phyloP scores from a whole-genome alignment of 345 rosid species.

The Brassica incana region DNA sequence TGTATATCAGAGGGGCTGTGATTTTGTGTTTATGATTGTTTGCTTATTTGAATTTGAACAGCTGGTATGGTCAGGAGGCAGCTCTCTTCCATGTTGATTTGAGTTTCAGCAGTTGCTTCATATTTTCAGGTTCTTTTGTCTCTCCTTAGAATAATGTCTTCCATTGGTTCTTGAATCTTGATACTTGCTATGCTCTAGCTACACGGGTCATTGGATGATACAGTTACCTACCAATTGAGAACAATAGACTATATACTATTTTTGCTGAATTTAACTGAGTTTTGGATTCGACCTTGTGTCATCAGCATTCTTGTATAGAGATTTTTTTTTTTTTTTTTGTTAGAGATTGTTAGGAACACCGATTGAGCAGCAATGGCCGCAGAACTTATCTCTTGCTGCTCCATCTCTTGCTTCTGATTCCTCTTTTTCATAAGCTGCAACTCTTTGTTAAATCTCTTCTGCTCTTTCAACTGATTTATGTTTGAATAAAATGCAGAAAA shows the following conservation, averaged over 20 bases:
- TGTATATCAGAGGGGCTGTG: neutral
- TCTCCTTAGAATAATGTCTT: neutral
- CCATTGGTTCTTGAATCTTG: neutral
- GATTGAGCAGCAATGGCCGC: conserved; percentile 79
- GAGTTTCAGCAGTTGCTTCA: conserved; percentile 95
- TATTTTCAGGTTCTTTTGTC: conserved; percentile 61
- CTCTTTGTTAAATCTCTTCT: neutral
- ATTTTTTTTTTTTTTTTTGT: neutral
- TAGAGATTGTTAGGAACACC: conserved; percentile 88
- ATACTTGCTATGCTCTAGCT: neutral
- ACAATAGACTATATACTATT: neutral
- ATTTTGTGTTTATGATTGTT: neutral
- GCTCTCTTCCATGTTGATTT: conserved; percentile 89
- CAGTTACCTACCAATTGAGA: neutral
- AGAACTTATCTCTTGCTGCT: conserved; percentile 61
- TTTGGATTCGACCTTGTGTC: neutral
- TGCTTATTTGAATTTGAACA: neutral
- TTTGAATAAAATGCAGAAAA: conserved; percentile 54
- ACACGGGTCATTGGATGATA: neutral
- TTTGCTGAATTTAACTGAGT: neutral
- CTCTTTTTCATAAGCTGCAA: neutral
- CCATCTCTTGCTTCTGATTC: conserved; percentile 41
- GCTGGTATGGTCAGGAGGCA: conserved; percentile 87
- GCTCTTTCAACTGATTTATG: conserved; percentile 8
- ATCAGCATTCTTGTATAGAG: neutral